A percentile compares a stretch with the other conserved stretches of the same genome.
Conservation (phyloP, 495 filamentous ascomycete genomes). For the Pseudoneurospora amorphoporcata region DNA sequence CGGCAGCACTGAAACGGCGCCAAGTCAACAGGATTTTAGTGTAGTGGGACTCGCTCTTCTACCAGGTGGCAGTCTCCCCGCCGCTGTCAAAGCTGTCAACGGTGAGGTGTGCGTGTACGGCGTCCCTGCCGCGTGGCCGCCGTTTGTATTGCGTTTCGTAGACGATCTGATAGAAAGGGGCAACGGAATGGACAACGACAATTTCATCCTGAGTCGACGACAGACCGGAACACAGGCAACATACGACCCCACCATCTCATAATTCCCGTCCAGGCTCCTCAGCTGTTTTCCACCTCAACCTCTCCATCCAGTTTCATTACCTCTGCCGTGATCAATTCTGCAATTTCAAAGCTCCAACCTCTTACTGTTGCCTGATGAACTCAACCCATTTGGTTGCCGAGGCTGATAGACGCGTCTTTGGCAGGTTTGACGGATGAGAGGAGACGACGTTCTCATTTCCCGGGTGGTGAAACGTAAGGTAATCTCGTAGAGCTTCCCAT, state of each 20-base stretch:
- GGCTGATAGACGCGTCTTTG: background rate
- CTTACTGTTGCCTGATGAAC: background rate
- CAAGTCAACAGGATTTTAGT: background rate
- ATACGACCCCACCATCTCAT: background rate
- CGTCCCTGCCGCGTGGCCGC: background rate
- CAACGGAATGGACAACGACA: slow-evolving; percentile 8
- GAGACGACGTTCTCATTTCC: background rate
- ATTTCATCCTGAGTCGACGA: slow-evolving; percentile 10
- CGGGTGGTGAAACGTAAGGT: background rate
- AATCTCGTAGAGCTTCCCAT: background rate
- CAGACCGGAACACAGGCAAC: background rate
- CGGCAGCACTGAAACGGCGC: background rate
- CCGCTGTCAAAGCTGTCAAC: background rate
- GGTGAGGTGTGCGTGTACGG: background rate
- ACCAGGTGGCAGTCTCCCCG: background rate
- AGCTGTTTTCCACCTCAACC: background rate
- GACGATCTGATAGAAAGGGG: background rate
- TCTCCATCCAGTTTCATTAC: slow-evolving; percentile 18
- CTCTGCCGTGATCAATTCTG: background rate
- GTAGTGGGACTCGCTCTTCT: background rate
- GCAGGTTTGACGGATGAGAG: background rate
- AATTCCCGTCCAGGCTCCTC: slow-evolving; percentile 2
- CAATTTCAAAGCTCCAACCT: background rate
- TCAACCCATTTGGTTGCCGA: background rate
- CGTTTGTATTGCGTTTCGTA: background rate